These are phyloP conservation scores for Pseudogymnoascus sp. DNA, from an alignment of 2,329 filamentous ascomycete species.

Conservation along the genomic window DNA sequence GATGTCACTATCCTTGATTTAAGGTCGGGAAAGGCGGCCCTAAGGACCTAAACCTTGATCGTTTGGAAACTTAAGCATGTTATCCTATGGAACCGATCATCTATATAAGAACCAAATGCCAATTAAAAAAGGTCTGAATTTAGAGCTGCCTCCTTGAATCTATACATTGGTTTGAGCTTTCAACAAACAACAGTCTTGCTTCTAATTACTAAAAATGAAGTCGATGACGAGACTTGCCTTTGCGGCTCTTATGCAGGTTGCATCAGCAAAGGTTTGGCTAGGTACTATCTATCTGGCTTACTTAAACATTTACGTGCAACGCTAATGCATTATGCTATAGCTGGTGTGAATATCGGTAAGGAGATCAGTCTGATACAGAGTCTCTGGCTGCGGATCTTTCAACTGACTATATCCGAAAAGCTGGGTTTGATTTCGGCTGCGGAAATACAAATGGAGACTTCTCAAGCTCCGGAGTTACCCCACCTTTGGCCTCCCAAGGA, in stretches of 20 bases:
- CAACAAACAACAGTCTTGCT: neutral
- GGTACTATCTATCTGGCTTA: neutral
- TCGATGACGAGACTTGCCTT: constrained; percentile 9
- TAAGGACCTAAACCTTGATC: neutral
- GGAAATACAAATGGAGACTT: constrained; percentile 29
- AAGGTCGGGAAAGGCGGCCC: neutral
- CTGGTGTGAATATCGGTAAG: neutral
- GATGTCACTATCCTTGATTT: neutral
- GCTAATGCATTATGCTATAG: neutral
- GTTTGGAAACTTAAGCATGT: neutral
- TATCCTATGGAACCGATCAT: neutral
- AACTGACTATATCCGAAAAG: constrained; percentile 12
- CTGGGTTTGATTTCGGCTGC: constrained; percentile 41
- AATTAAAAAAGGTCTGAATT: neutral
- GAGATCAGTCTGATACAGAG: neutral
- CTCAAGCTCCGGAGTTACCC: constrained; percentile 12
- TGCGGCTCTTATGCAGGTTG: constrained; percentile 12
- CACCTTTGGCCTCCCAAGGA: constrained; percentile 14
- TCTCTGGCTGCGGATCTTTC: neutral
- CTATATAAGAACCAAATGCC: neutral
- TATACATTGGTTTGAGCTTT: neutral
- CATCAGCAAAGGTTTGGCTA: neutral
- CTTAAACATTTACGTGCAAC: neutral
- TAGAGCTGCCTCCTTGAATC: neutral
- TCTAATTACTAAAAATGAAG: constrained; percentile 5